phyloP scores from a whole-genome alignment of 192 early-diverging fungal species.

The Lunasporangiospora selenospora region DNA sequence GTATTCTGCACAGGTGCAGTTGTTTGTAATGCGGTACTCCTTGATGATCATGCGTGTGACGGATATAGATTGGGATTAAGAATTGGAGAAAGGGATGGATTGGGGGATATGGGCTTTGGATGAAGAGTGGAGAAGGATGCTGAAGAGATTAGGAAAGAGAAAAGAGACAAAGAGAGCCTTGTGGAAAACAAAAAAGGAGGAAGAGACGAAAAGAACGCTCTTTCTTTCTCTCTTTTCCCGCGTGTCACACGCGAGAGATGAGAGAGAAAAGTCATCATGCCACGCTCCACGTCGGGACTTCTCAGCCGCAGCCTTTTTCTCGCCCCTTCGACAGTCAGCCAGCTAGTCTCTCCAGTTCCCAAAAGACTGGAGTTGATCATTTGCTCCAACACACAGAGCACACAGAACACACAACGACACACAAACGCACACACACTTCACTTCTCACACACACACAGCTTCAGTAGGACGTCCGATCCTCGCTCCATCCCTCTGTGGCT shows the following conservation, averaged over 20 bases:
- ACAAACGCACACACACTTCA: too few relatives aligned
- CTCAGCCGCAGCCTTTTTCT: neutral
- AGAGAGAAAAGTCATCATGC: neutral
- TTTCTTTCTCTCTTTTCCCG: neutral
- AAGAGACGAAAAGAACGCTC: neutral
- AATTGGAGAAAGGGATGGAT: neutral
- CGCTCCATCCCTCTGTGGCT: neutral
- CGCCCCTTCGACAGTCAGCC: too few relatives aligned
- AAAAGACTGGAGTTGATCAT: too few relatives aligned
- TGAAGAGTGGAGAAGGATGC: too few relatives aligned
- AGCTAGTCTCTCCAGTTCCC: too few relatives aligned
- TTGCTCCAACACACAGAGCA: too few relatives aligned
- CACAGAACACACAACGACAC: too few relatives aligned
- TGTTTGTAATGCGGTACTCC: constrained; percentile 80
- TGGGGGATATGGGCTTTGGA: neutral
- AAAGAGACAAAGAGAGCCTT: neutral
- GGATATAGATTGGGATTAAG: neutral
- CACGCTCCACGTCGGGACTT: neutral
- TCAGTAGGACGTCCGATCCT: neutral
- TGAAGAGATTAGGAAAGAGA: neutral
- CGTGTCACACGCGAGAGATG: neutral
- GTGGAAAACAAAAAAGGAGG: neutral
- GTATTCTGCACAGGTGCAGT: constrained; percentile 79
- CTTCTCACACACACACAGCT: neutral
- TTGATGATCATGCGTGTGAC: constrained; percentile 64